phyloP scores from a whole-genome alignment of 352 stramenopile species.

The Pythium aphanidermatum region DNA sequence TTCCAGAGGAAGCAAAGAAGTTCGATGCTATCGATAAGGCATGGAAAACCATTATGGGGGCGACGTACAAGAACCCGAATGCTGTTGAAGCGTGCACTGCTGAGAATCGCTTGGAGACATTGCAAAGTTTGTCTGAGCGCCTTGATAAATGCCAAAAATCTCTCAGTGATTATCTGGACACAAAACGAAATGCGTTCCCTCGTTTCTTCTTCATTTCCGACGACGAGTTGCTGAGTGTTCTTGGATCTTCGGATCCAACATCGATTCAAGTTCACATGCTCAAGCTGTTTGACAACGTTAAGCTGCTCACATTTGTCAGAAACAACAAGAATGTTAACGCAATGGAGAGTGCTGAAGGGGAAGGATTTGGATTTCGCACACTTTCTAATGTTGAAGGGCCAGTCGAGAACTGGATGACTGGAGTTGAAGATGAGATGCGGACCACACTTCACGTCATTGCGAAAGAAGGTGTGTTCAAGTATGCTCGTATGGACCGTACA shows the following conservation, averaged over 20 bases:
- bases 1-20: constrained; percentile 92
- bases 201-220: constrained; percentile 95
- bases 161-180: constrained; percentile 88
- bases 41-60: constrained; percentile 91
- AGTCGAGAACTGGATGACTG: constrained; percentile 92
- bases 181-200: constrained; percentile 89
- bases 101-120: constrained; percentile 85
- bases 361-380: constrained; percentile 83
- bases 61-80: constrained; percentile 90
- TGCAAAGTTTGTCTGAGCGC: constrained; percentile 81
- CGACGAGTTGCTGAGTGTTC: constrained; percentile 88
- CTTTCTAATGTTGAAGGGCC: constrained; percentile 82
- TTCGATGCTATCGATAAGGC: constrained; percentile 92
- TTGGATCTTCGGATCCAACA: constrained; percentile 88
- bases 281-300: constrained; percentile 96
- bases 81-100: constrained; percentile 86
- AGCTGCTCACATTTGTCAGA: constrained; percentile 83
- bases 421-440: constrained; percentile 89
- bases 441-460: constrained; percentile 82
- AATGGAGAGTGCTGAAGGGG: constrained; percentile 90
- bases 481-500: constrained; percentile 80
- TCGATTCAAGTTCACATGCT: constrained; percentile 94
- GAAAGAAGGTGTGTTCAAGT: constrained; percentile 92
- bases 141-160: constrained; percentile 90
- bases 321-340: constrained; percentile 86